phyloP scores from a whole-genome alignment of 78 protist species.

The Dictyostelium purpureum region DNA sequence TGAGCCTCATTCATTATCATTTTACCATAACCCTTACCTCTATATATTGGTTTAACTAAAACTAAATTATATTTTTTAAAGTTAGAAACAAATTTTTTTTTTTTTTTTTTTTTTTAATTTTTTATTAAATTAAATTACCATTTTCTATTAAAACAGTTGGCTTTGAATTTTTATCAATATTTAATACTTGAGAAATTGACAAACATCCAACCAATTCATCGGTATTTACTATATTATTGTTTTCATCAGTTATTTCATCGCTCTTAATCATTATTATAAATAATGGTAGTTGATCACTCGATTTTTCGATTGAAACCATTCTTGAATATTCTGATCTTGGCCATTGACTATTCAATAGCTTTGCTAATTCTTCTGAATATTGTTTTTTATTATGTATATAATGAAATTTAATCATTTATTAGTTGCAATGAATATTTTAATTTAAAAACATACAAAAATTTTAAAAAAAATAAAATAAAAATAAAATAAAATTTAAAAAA shows the following conservation, averaged over 20 bases:
- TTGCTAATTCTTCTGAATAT: neutral
- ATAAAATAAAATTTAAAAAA: neutral
- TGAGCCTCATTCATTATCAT: neutral
- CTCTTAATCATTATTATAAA: constrained; percentile 1
- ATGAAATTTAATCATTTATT: neutral
- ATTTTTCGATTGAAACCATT: constrained; percentile 1
- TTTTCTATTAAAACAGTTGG: neutral
- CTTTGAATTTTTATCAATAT: constrained; percentile 1
- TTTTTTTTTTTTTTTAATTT: neutral
- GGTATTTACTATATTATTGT: neutral
- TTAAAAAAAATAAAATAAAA: neutral
- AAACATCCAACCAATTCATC: neutral
- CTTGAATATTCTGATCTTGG: constrained; percentile 2
- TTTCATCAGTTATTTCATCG: neutral
- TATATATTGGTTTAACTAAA: neutral
- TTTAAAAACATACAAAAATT: too few species aligned
- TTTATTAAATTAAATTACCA: neutral
- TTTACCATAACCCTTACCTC: constrained; percentile 30
- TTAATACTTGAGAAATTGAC: neutral
- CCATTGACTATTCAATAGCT: constrained; percentile 22
- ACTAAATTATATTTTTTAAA: neutral
- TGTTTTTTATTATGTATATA: neutral
- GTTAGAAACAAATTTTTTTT: neutral
- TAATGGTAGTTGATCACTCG: constrained; percentile 6
- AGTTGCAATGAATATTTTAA: neutral